A percentile compares a stretch with the other conserved stretches of the same genome.
Conservation (phyloP, 805 yeast species). For the Cyberlindnera mycetangii region DNA sequence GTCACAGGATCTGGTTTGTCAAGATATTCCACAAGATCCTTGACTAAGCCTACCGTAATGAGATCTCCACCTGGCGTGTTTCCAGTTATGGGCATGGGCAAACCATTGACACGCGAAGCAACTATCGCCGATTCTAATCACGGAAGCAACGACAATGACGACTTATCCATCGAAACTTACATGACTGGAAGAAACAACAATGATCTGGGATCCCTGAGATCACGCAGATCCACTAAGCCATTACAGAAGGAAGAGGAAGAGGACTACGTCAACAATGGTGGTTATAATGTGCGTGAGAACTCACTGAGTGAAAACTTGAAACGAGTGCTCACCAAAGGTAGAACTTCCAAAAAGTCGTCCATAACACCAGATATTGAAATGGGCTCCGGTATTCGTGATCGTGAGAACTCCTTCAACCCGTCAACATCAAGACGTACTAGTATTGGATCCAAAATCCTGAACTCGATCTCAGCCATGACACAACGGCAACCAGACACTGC, state of each 20-base stretch:
- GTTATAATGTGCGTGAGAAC: conserved; percentile 33
- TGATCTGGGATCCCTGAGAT: conserved; percentile 6
- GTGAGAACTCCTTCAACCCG: background rate
- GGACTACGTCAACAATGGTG: conserved; percentile 26
- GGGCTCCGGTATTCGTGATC: conserved; percentile 10
- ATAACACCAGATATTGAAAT: conserved; percentile 16
- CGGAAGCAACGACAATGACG: conserved; percentile 11
- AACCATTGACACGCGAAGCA: conserved; percentile 52
- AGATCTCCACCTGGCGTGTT: conserved; percentile 75
- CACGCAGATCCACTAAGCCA: conserved; percentile 10
- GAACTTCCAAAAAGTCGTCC: background rate
- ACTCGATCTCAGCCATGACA: conserved; percentile 22
- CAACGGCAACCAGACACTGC: conserved; percentile 24
- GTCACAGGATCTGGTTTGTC: conserved; percentile 8
- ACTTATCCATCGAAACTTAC: conserved; percentile 10
- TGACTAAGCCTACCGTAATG: conserved; percentile 7
- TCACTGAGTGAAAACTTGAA: conserved; percentile 34
- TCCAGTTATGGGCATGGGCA: conserved; percentile 79
- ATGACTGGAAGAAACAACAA: conserved; percentile 4
- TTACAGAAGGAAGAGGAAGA: conserved; percentile 29
- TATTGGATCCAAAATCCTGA: conserved; percentile 14
- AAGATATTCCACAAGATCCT: conserved; percentile 9
- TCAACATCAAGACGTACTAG: conserved; percentile 1
- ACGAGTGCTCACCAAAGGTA: conserved; percentile 25
- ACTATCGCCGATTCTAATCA: conserved; percentile 46